A percentile compares a stretch with the other conserved stretches of the same genome.
phyloP scores from a whole-genome alignment of 208 protist species.

The Trypanosoma theileri region DNA sequence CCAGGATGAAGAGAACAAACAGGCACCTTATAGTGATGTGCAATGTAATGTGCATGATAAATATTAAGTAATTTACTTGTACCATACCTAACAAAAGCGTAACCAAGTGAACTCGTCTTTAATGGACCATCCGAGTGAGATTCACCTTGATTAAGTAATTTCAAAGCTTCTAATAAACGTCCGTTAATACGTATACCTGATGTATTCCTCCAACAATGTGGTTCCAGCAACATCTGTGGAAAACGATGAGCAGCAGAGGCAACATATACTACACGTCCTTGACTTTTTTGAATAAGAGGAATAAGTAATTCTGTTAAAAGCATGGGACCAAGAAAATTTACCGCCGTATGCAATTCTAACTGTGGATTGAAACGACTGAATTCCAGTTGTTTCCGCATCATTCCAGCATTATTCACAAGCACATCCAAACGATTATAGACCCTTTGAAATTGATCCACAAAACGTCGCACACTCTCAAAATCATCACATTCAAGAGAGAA shows the following conservation, averaged over 20 bases:
- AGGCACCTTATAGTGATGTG: slow-evolving; percentile 46
- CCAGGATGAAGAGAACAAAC: slow-evolving; percentile 84
- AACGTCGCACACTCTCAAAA: slow-evolving; percentile 62
- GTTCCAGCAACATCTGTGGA: slow-evolving; percentile 50
- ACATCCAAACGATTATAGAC: slow-evolving; percentile 72
- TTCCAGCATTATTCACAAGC: slow-evolving; percentile 88
- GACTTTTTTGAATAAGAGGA: slow-evolving; percentile 58
- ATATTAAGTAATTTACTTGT: slow-evolving; percentile 86
- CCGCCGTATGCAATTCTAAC: slow-evolving; percentile 79
- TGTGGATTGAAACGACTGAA: slow-evolving; percentile 52
- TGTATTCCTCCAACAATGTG: slow-evolving; percentile 7
- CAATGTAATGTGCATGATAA: slow-evolving; percentile 80
- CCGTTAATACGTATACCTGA: slow-evolving; percentile 27
- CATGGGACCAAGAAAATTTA: slow-evolving; percentile 82
- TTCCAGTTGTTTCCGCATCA: slow-evolving; percentile 52
- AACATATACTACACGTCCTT: slow-evolving; percentile 84
- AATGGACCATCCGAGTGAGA: slow-evolving; percentile 44
- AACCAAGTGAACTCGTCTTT: slow-evolving; percentile 10
- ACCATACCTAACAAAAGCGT: slow-evolving; percentile 75
- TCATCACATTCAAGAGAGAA: slow-evolving; percentile 79
- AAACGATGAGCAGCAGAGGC: slow-evolving; percentile 76
- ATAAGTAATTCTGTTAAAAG: slow-evolving; percentile 86
- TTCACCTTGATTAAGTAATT: slow-evolving; percentile 61
- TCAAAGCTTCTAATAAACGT: slow-evolving; percentile 52
- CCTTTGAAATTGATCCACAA: slow-evolving; percentile 49